Evolutionary conservation across 768 basidiomycete genomes (phyloP), one percentile per base, ranked within the genome.

Genomic region (Termitomyces sp.): DNA sequence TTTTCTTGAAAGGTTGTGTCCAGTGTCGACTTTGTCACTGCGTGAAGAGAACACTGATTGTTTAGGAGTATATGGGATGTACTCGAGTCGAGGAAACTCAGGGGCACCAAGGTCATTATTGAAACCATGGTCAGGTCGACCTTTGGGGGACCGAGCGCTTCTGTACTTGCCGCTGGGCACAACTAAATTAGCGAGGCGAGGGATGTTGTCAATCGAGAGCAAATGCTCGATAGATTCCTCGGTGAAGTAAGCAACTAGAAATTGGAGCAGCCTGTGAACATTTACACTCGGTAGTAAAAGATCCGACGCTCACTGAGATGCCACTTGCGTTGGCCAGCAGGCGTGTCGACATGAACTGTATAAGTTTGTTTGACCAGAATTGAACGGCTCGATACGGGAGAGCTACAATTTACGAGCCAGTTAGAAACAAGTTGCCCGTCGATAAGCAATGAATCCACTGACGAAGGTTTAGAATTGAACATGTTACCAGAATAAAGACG

Each of bases 351-450:
- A 59, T 79, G 87, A 15, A 89, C 88, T 5, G 88, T 89, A 62
- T 90, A 91, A 0, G 89, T 91, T 68, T 91, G 89, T 66, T 91
- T 91, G 63, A 89, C 83, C 33, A 91, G 74, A 42, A 77, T 66
- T 13, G 71, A 68, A 25, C 70, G 74, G 46, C 63, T 66, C 36
- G 67, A 60, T 36, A 68, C 61, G 27, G 66, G 60, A 20, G 68
- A 59, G 18, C 68, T 71, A 33, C 49, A 32, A 36, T 36, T n/a
- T n/a, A n/a, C 13, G n/a, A 39, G 25, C 11, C 40, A 40, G 40
- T 48, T 40, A 39, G 36, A 56, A 36, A 35, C 31, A 50, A 35
- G 40, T 32, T 49, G 23, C 29, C 39, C n/a, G 46, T 10, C 13
- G 32, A 18, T 38, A 23, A n/a, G 12, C 29, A 41, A 36, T 16